Percentiles rank a stretch among this genome's conserved stretches.
phyloP scores from a whole-genome alignment of 2,329 filamentous ascomycete genomes.

The Ophiostoma ulmi region DNA sequence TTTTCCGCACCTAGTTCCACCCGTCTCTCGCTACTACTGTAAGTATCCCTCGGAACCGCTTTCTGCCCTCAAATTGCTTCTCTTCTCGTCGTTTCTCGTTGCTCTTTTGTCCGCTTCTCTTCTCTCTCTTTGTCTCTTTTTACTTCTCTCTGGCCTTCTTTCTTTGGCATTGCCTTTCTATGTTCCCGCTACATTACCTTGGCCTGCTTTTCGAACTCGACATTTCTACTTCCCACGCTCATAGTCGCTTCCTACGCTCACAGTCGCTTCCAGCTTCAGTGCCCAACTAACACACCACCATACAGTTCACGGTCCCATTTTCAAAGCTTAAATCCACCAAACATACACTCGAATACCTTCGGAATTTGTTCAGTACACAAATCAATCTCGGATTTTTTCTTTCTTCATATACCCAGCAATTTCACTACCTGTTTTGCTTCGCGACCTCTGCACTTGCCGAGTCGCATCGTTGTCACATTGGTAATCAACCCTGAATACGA shows the following conservation, averaged over 20 bases:
- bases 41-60: conserved; percentile 16
- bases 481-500: conserved; percentile 14
- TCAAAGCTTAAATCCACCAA: neutral
- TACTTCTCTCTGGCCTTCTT: neutral
- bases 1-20: conserved; percentile 8
- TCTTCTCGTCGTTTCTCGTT: neutral
- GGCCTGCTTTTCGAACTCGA: no score
- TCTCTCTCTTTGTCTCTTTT: neutral
- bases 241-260: no score
- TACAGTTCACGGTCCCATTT: neutral
- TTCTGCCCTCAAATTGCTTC: neutral
- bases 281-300: neutral
- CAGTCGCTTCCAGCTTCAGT: neutral
- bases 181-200: no score
- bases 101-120: neutral
- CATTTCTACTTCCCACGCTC: no score
- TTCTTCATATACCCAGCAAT: neutral
- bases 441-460: conserved; percentile 3
- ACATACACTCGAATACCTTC: neutral
- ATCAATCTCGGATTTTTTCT: neutral
- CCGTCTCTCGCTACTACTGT: conserved; percentile 21
- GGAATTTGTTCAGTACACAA: neutral
- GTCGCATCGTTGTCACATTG: conserved; percentile 11
- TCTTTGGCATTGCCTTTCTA: neutral
- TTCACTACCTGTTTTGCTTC: neutral